Conservation (phyloP, 768 basidiomycete genomes). For the Fomitopsis pulvina region DNA sequence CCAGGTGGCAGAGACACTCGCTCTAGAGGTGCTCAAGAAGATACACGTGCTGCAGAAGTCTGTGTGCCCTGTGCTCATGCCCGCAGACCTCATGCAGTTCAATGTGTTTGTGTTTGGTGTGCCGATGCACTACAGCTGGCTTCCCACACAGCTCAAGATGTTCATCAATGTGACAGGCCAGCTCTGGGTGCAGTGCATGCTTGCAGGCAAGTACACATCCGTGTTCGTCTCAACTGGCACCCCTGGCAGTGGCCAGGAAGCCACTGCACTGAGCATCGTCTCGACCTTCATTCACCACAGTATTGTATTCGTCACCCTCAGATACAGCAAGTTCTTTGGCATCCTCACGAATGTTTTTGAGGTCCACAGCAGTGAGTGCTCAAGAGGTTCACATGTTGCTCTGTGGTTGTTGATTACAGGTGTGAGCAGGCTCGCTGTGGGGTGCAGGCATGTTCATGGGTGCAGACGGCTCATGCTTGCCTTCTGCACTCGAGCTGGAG, state of each 20-base stretch:
- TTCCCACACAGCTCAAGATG: conserved; percentile 61
- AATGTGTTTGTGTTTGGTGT: conserved; percentile 77
- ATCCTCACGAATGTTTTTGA: conserved; percentile 30
- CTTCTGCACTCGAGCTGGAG: conserved; percentile 40
- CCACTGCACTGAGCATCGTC: no score
- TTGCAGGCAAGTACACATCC: conserved; percentile 71
- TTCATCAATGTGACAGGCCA: conserved; percentile 76
- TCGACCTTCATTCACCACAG: no score
- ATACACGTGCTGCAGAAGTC: conserved; percentile 72
- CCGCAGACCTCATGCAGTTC: conserved; percentile 45
- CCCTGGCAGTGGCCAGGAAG: conserved; percentile 87
- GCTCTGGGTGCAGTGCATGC: conserved; percentile 51
- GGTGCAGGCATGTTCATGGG: conserved; percentile 64
- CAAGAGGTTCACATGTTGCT: conserved; percentile 1
- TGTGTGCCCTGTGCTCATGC: conserved; percentile 56
- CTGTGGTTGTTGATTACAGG: background rate
- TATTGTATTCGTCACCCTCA: no score
- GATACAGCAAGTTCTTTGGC: conserved; percentile 50
- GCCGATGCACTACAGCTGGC: conserved; percentile 75
- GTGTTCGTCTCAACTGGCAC: conserved; percentile 68
- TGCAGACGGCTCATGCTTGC: conserved; percentile 38
- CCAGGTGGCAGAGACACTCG: conserved; percentile 73
- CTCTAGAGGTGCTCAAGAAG: conserved; percentile 54
- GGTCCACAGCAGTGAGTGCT: conserved; percentile 35
- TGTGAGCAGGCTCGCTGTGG: conserved; percentile 57